Conservation (phyloP, 208 protist species). For the Naegleria lovaniensis region DNA sequence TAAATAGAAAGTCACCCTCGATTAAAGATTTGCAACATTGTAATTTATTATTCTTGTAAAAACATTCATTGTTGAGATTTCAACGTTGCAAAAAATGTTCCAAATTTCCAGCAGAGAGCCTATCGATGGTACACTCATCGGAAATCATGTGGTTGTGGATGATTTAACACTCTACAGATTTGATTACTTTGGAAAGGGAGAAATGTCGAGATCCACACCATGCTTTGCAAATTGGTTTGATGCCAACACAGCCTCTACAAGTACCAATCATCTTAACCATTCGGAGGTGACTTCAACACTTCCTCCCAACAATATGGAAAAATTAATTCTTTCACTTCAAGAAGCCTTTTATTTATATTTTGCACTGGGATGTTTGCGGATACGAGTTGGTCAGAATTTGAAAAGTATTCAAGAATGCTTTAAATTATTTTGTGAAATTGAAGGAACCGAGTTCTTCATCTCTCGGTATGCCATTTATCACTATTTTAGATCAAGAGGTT, state of each 20-base stretch:
- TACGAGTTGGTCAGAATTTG: not conserved
- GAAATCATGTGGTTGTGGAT: not conserved
- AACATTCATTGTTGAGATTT: no score
- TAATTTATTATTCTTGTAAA: no score
- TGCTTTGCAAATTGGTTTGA: not conserved
- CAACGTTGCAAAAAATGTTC: not conserved
- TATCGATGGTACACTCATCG: not conserved
- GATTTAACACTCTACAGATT: not conserved
- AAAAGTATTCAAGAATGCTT: constrained; percentile 11
- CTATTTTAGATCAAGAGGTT: constrained; percentile 24
- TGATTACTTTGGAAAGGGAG: not conserved
- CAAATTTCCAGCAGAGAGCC: not conserved
- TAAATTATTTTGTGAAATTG: constrained; percentile 19
- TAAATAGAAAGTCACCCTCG: no score
- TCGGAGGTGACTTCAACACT: not conserved
- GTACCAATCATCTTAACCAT: not conserved
- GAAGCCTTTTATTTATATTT: constrained; percentile 24
- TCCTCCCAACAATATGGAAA: not conserved
- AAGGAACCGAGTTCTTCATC: not conserved
- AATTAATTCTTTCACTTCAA: not conserved
- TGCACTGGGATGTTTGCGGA: not conserved
- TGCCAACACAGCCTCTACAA: not conserved
- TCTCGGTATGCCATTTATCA: constrained; percentile 5
- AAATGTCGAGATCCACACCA: not conserved
- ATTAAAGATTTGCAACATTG: no score